Base-by-base conservation (phyloP, 306 rosid species). In the Prunus padus region DNA sequence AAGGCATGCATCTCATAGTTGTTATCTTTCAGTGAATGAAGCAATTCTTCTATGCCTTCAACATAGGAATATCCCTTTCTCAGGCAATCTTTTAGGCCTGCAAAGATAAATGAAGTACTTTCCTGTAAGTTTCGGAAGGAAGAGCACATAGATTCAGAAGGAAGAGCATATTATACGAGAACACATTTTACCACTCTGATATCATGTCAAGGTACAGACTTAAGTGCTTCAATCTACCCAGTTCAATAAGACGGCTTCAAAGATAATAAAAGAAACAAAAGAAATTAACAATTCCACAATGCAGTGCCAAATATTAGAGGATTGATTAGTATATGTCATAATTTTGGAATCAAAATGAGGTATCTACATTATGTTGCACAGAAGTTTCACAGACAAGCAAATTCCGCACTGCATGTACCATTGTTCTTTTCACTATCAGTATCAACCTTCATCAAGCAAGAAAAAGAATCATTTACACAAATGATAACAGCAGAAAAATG, bases 1-100 rank as follows among this genome's bases (percentile, higher is more conserved):
- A 90, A 95, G 50, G 98, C 96, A 75, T 95, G 98, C 91, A 95
- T 95, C 86, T 92, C 96, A 44, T 88, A 92, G 83, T 89, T 86
- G 65, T 81, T 85, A 80, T 80, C 72, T 86, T 89, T 92, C 64
- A 95, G 84, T 56, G 80, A 76, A 72, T 70, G 65, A 85, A 94
- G 97, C 88, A 94, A 76, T 81, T 87, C 88, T 82, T 95, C 96
- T 61, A 89, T 67, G 65, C 93, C 97, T 72, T 87, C 91, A 47
- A 90, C 52, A 87, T 82, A 95, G 65, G 87, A 88, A 82, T 90
- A 95, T 73, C 97, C 93, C 31, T 73, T 86, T 72, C 25, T 85
- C 97, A 95, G 87, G 69, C 97, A 92, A 61, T 67, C 44, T 84
- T 95, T 95, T 46, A 92, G 93, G 80, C 98, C 98, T 92, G 92